Evolutionary conservation across 352 stramenopile genomes (phyloP).

Genomic region (Peronospora farinosa): DNA sequence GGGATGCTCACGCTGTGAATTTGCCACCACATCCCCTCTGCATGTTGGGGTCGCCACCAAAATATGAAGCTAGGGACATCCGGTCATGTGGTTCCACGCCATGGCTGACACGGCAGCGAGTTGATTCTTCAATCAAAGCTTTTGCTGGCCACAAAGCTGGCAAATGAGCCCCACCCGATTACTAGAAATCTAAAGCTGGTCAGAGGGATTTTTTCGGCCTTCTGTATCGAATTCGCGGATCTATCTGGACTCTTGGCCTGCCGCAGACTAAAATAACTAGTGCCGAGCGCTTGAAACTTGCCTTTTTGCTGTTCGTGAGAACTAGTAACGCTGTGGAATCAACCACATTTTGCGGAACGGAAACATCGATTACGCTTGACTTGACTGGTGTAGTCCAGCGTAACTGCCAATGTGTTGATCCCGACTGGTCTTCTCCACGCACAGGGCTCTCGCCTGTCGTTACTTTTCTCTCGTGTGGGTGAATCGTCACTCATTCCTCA

Average conservation of each 20-base stretch:
- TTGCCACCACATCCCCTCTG: background rate
- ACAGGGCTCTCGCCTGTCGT: conserved; percentile 14
- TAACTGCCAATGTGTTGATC: conserved; percentile 19
- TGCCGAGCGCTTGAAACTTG: conserved; percentile 11
- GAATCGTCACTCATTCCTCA: conserved; percentile 16
- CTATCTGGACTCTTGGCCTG: conserved; percentile 26
- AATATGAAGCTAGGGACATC: background rate
- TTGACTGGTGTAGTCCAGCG: conserved; percentile 16
- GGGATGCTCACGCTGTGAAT: conserved; percentile 8
- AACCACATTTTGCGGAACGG: conserved; percentile 11
- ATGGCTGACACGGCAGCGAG: conserved; percentile 11
- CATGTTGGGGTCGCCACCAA: conserved; percentile 3
- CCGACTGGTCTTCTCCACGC: background rate
- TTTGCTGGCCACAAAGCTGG: conserved; percentile 23
- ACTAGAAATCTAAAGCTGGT: conserved; percentile 24
- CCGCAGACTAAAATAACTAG: conserved; percentile 11
- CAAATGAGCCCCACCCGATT: conserved; percentile 25
- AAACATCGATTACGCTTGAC: conserved; percentile 4
- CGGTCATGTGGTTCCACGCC: conserved; percentile 9
- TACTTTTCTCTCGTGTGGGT: conserved; percentile 11
- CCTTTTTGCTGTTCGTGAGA: background rate
- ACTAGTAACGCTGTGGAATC: conserved; percentile 1
- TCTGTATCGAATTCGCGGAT: conserved; percentile 22
- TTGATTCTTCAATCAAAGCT: conserved; percentile 13
- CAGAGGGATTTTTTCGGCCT: conserved; percentile 13